A percentile compares a stretch with the other conserved stretches of the same genome.
Conservation (phyloP, 768 basidiomycete genomes). For the Hygrocybe punicea region DNA sequence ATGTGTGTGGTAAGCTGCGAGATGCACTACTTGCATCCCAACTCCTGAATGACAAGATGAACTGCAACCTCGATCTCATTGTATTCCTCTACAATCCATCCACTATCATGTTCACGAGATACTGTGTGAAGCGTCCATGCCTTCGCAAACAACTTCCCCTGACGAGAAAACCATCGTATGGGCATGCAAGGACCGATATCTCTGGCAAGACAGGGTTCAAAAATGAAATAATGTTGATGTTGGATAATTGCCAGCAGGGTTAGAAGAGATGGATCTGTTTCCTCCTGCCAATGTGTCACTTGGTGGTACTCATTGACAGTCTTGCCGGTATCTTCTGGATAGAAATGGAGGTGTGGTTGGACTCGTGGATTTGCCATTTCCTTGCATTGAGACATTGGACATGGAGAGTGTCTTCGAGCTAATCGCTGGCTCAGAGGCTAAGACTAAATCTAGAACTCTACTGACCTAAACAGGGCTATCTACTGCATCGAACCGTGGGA, state of each 20-base stretch:
- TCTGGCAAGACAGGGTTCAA: slow-evolving; percentile 25
- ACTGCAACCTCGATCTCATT: slow-evolving; percentile 9
- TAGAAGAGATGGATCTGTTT: slow-evolving; percentile 16
- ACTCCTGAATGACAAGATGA: slow-evolving; percentile 3
- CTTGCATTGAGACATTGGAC: too few species aligned
- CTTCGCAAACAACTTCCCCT: slow-evolving; percentile 13
- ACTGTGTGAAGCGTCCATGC: slow-evolving; percentile 17
- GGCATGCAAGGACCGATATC: slow-evolving; percentile 21
- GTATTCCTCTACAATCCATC: slow-evolving; percentile 19
- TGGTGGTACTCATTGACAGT: slow-evolving; percentile 23
- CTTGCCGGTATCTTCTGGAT: slow-evolving; percentile 33
- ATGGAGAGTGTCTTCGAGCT: too few species aligned
- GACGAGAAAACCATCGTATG: slow-evolving; percentile 22
- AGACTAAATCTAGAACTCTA: too few species aligned
- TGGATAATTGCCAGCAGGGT: slow-evolving; percentile 29
- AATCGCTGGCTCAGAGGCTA: too few species aligned
- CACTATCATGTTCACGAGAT: background rate
- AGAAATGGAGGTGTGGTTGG: slow-evolving; percentile 27
- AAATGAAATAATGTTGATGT: slow-evolving; percentile 25
- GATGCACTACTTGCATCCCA: background rate
- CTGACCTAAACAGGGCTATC: too few species aligned
- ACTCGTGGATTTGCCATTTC: slow-evolving; percentile 40
- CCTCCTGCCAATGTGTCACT: slow-evolving; percentile 26
- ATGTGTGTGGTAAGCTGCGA: slow-evolving; percentile 10
- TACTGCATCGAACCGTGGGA: too few species aligned